These are phyloP conservation scores for Davidsoniella eucalypti DNA, from an alignment of 2,329 filamentous ascomycete species.

Conservation along the genomic window DNA sequence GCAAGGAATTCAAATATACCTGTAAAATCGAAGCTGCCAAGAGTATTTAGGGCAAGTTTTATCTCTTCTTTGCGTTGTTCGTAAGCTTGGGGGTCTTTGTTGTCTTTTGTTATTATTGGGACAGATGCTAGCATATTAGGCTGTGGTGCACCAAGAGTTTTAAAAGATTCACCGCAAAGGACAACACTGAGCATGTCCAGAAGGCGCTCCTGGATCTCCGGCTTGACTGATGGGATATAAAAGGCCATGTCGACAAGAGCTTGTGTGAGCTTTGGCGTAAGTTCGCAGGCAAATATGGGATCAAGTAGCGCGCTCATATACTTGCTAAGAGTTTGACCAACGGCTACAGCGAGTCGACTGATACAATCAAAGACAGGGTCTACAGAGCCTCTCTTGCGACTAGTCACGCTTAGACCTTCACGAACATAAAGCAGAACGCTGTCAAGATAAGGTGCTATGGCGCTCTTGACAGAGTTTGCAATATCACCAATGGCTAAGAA, in stretches of 20 bases:
- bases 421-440: slow-evolving; percentile 86
- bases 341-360: slow-evolving; percentile 85
- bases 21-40: slow-evolving; percentile 95
- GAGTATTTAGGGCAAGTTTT: slow-evolving; percentile 79
- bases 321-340: slow-evolving; percentile 92
- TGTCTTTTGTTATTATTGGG: slow-evolving; percentile 73
- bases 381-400: slow-evolving; percentile 45
- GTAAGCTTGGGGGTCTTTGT: slow-evolving; percentile 65
- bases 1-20: slow-evolving; percentile 7
- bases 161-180: slow-evolving; percentile 80
- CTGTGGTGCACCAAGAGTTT: slow-evolving; percentile 78
- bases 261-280: slow-evolving; percentile 86
- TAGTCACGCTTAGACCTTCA: slow-evolving; percentile 73
- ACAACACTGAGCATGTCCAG: slow-evolving; percentile 92
- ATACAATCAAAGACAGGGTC: slow-evolving; percentile 93
- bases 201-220: slow-evolving; percentile 81
- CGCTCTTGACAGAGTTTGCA: slow-evolving; percentile 87
- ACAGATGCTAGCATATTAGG: slow-evolving; percentile 64
- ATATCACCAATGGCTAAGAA: slow-evolving; percentile 95
- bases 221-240: slow-evolving; percentile 88
- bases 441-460: slow-evolving; percentile 88
- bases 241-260: slow-evolving; percentile 97
- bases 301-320: slow-evolving; percentile 94
- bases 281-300: slow-evolving; percentile 89
- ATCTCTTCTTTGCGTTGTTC: slow-evolving; percentile 74